Conservation (phyloP, 2,329 filamentous ascomycete species). For the Sphaerulina populicola region DNA sequence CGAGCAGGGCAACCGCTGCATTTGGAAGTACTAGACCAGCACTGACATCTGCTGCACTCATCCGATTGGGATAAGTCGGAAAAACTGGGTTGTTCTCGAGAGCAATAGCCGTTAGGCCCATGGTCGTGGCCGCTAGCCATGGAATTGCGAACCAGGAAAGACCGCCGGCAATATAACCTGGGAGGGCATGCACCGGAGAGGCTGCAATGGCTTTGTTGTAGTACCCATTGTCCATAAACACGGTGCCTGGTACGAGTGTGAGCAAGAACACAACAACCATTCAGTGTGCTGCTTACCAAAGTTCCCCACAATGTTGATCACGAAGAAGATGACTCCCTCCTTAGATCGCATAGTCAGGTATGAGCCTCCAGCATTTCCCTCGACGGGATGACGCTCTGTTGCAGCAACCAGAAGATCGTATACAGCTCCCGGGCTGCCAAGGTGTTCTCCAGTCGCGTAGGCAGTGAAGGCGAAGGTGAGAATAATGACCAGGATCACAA, state of each 20-base stretch:
- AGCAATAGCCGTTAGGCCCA: conserved; percentile 73
- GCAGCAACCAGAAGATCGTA: conserved; percentile 70
- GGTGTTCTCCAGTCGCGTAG: conserved; percentile 62
- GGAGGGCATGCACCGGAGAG: conserved; percentile 70
- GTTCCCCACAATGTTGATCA: conserved; percentile 51
- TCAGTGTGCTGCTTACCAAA: conserved; percentile 47
- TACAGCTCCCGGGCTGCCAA: conserved; percentile 68
- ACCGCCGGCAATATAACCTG: conserved; percentile 80
- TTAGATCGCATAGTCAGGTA: conserved; percentile 80
- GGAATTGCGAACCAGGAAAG: conserved; percentile 89
- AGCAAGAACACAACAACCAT: background rate
- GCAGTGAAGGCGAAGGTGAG: conserved; percentile 76
- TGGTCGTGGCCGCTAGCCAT: conserved; percentile 79
- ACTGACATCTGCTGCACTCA: conserved; percentile 64
- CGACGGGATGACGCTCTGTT: conserved; percentile 61
- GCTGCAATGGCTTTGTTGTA: conserved; percentile 93
- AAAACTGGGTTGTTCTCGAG: conserved; percentile 66
- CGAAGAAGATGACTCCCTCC: conserved; percentile 77
- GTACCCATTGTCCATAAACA: conserved; percentile 69
- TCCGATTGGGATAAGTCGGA: conserved; percentile 64
- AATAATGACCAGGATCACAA: conserved; percentile 77
- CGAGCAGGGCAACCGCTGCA: conserved; percentile 73
- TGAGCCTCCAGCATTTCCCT: conserved; percentile 69
- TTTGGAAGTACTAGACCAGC: conserved; percentile 80
- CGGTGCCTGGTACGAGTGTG: conserved; percentile 49